Evolutionary conservation across 78 protist genomes (phyloP).

Genomic region (Pigoraptor vietnamica): DNA sequence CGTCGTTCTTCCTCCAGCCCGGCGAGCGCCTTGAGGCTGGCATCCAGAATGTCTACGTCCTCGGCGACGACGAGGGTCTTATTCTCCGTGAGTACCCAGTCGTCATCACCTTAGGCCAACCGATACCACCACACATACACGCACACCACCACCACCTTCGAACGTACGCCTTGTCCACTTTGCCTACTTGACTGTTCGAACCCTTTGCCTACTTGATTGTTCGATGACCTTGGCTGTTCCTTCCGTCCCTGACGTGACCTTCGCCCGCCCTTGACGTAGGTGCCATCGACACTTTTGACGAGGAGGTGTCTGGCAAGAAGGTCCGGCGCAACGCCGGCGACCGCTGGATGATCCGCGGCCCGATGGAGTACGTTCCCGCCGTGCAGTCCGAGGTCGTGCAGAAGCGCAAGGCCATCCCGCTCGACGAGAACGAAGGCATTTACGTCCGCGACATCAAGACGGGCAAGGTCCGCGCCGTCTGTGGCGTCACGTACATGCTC

Average conservation of each 20-base stretch:
- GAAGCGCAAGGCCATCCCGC: conserved; percentile 75
- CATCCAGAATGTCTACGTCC: conserved; percentile 54
- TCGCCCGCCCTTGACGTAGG: too few species aligned
- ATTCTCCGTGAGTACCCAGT: conserved; percentile 35
- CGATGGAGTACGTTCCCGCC: conserved; percentile 83
- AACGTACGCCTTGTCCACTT: too few species aligned
- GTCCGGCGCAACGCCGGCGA: conserved; percentile 75
- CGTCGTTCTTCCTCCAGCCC: conserved; percentile 78
- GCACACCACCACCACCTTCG: too few species aligned
- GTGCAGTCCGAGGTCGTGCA: conserved; percentile 72
- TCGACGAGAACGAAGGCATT: conserved; percentile 89
- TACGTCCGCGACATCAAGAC: conserved; percentile 77
- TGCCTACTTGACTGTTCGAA: too few species aligned
- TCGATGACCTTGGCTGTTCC: too few species aligned
- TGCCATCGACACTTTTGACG: conserved; percentile 64
- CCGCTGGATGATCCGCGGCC: conserved; percentile 88
- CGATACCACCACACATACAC: too few species aligned
- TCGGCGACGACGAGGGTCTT: conserved; percentile 82
- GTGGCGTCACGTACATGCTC: conserved; percentile 77
- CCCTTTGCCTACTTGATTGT: too few species aligned
- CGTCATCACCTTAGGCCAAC: too few species aligned
- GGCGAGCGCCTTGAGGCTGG: conserved; percentile 73
- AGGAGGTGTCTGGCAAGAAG: background rate
- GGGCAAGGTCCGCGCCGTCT: conserved; percentile 67
- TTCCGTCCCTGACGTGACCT: too few species aligned